Percentiles rank a stretch among this genome's conserved stretches.
phyloP scores from a whole-genome alignment of 208 protist genomes.

The Trypanosomatidae sp. region DNA sequence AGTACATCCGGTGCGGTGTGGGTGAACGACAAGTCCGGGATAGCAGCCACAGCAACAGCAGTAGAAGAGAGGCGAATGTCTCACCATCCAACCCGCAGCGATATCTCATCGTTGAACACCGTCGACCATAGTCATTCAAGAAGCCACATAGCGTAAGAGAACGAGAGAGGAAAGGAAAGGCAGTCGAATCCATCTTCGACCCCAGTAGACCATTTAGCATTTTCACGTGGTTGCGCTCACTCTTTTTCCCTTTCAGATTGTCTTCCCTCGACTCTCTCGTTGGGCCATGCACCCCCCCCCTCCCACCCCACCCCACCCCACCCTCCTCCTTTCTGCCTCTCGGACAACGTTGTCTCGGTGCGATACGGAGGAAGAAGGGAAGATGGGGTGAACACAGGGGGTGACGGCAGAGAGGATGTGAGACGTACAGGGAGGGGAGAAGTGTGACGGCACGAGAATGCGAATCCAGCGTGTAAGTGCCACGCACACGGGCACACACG shows the following conservation, averaged over 20 bases:
- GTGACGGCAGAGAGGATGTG: neutral
- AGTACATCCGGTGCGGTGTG: neutral
- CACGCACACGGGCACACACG: neutral
- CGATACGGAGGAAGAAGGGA: neutral
- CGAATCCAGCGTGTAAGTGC: neutral
- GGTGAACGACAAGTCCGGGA: neutral
- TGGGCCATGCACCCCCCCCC: neutral
- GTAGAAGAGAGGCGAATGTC: neutral
- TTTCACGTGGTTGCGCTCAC: neutral
- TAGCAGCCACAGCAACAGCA: neutral
- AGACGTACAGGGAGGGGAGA: neutral
- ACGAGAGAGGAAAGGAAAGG: neutral
- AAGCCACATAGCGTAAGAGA: neutral
- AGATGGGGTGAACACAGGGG: neutral
- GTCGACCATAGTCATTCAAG: neutral
- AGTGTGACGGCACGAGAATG: neutral
- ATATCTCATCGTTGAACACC: neutral
- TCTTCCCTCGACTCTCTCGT: neutral
- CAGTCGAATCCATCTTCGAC: neutral
- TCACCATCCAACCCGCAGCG: neutral
- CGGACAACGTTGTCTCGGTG: neutral
- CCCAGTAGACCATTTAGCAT: neutral
- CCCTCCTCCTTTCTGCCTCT: neutral
- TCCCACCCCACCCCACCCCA: neutral
- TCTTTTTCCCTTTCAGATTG: neutral